phyloP scores from a whole-genome alignment of 208 protist species.

The Crithidia bombi region DNA sequence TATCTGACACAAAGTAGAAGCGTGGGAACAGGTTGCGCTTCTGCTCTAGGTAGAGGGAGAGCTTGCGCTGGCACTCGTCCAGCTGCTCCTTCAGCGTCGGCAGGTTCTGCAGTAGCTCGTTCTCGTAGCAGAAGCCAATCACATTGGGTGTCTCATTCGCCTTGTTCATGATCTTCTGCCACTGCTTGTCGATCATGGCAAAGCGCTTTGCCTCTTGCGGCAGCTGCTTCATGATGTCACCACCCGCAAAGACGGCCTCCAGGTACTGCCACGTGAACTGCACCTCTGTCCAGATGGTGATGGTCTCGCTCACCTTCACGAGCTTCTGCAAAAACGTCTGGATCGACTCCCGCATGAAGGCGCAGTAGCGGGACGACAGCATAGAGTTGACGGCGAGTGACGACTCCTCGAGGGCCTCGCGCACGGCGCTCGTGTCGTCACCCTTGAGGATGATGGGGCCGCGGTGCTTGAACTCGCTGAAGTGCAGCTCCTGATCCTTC shows the following conservation, averaged over 20 bases:
- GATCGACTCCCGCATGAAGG: conserved; percentile 93
- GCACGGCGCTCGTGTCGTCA: conserved; percentile 87
- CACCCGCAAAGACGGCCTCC: conserved; percentile 96
- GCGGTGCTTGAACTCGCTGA: conserved; percentile 94
- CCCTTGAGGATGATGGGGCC: conserved; percentile 94
- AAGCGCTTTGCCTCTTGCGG: conserved; percentile 97
- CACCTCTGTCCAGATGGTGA: conserved; percentile 93
- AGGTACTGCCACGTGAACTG: conserved; percentile 97
- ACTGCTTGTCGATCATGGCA: conserved; percentile 96
- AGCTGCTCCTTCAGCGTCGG: conserved; percentile 96
- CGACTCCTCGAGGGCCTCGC: conserved; percentile 95
- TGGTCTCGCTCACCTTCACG: conserved; percentile 91
- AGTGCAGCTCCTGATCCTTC: conserved; percentile 94
- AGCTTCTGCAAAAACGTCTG: conserved; percentile 93
- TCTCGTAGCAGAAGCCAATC: conserved; percentile 96
- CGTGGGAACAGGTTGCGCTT: conserved; percentile 98
- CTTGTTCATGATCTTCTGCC: conserved; percentile 97
- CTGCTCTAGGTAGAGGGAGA: conserved; percentile 97
- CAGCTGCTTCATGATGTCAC: conserved; percentile 97
- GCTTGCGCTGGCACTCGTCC: conserved; percentile 97
- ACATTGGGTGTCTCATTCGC: conserved; percentile 95
- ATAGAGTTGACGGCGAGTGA: conserved; percentile 95
- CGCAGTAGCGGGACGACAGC: conserved; percentile 93
- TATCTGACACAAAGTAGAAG: conserved; percentile 99
- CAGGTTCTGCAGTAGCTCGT: conserved; percentile 95